Conservation (phyloP, 768 basidiomycete genomes). For the Neoboletus magnificus region DNA sequence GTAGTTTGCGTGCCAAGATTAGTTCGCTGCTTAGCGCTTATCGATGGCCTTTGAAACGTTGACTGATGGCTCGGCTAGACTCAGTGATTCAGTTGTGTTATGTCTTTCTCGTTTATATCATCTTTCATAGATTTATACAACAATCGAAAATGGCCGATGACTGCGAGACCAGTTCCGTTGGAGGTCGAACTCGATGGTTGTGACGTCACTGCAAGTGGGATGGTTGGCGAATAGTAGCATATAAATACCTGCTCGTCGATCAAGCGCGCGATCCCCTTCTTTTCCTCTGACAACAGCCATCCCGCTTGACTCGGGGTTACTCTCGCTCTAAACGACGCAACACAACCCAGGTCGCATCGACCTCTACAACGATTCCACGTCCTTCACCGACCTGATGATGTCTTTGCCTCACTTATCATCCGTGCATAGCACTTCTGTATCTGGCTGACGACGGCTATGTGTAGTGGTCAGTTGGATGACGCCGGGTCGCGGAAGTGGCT, state of each 20-base stretch:
- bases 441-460: slow-evolving; percentile 1
- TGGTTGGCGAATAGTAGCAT: background rate
- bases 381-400: background rate
- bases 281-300: too few species aligned
- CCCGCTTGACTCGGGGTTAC: too few species aligned
- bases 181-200: background rate
- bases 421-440: slow-evolving; percentile 8
- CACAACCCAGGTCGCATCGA: background rate
- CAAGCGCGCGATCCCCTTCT: too few species aligned
- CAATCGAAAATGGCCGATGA: too few species aligned
- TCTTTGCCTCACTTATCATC: background rate
- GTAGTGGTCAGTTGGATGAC: slow-evolving; percentile 5
- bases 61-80: background rate
- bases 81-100: background rate
- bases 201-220: background rate
- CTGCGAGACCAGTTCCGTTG: too few species aligned
- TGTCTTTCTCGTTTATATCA: background rate
- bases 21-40: background rate
- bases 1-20: background rate
- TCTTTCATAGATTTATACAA: background rate
- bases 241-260: background rate
- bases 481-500: slow-evolving; percentile 7
- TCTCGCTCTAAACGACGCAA: background rate
- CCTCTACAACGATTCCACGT: background rate
- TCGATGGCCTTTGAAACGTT: background rate